Evolutionary conservation across 345 rosid species (phyloP), one percentile per base, ranked within the genome.

Genomic region (Conringia planisiliqua): DNA sequence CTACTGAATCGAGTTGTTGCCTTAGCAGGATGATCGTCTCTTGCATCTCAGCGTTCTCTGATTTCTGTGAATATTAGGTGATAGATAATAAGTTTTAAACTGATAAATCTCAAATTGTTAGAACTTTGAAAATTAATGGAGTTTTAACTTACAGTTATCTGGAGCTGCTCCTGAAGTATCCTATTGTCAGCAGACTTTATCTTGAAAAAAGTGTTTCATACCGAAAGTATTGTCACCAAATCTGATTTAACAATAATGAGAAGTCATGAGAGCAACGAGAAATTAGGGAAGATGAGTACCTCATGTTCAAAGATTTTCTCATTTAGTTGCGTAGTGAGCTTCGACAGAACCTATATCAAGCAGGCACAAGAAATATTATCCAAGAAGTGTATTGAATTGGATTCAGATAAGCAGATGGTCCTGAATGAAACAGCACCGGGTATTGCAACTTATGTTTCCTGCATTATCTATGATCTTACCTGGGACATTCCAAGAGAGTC

Each of bases 261-360:
- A 40, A 57, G 26, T 50, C 52, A 16, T 35, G 13, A 38, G 56
- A 60, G 70, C 33, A 71, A 33, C 26, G 26, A 52, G 42, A 66
- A 56, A 20, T 39, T 13, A 12, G 46, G 27, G 14, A 35, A 11
- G 26, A 35, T 42, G 30, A 7, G 69, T 86, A 92, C 98, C 96
- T 90, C 99, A 70, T 92, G 85, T 82, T 92, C 99, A 83, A 96
- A 96, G 73, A 86, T 86, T 78, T 87, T 92, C 76, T 96, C 99
- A 72, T 92, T 90, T 70, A 92, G 89, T 72, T 96, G 97, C 68
- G 87, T 81, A 87, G 89, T 89, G 85, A 96, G 82, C 82, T 84
- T 90, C 74, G 82, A 88, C 18, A 96, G 86, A 51, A 85, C 92
- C 99, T 96, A 88, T 61, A 78, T 43, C 27, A 66, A 66, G 40